phyloP scores from a whole-genome alignment of 257 asterid species.

The Verbascum thapsus region DNA sequence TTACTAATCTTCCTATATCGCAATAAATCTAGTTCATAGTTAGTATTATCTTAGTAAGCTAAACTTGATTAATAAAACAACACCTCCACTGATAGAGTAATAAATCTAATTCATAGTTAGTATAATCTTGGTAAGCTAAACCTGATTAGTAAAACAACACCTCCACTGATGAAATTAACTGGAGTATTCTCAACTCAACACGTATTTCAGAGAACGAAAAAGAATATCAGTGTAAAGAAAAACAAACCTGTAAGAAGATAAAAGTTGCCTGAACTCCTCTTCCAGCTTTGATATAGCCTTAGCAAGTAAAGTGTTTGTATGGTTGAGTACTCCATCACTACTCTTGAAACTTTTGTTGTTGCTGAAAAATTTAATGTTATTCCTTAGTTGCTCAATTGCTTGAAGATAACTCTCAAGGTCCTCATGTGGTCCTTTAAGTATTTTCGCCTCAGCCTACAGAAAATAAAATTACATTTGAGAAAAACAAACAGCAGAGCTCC shows the following conservation, averaged over 20 bases:
- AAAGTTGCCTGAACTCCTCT: conserved; percentile 87
- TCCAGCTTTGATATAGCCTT: conserved; percentile 97
- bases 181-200: conserved; percentile 7
- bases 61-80: conserved; percentile 8
- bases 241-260: conserved; percentile 76
- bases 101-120: not conserved
- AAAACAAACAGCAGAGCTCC: conserved; percentile 12
- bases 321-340: conserved; percentile 94
- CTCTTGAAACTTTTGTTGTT: conserved; percentile 94
- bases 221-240: conserved; percentile 3
- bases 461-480: conserved; percentile 18
- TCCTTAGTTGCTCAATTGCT: conserved; percentile 90
- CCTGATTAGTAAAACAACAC: not conserved
- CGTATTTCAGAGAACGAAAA: conserved; percentile 7
- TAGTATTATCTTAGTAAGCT: not conserved
- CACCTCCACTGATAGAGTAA: not conserved
- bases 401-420: conserved; percentile 94
- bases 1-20: not conserved
- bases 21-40: not conserved
- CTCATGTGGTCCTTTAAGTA: conserved; percentile 95
- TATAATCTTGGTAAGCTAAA: not conserved
- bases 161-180: no score
- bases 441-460: conserved; percentile 90
- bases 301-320: conserved; percentile 76
- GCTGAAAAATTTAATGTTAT: conserved; percentile 79